Conservation (phyloP, 768 basidiomycete genomes). For the Lactarius trivialis region DNA sequence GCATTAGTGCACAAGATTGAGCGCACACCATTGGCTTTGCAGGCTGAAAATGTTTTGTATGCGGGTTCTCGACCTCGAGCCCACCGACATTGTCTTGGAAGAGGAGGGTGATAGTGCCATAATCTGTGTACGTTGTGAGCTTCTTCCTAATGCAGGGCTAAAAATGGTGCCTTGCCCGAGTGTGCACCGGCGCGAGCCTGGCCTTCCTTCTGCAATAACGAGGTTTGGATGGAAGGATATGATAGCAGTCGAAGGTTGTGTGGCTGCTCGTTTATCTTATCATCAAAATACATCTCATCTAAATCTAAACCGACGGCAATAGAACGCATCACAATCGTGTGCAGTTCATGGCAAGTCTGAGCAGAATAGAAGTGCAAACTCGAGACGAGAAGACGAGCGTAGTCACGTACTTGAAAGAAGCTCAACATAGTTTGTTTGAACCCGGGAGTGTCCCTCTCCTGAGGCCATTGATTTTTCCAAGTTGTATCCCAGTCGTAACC, state of each 20-base stretch:
- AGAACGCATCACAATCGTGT: conserved; percentile 74
- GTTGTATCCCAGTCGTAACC: conserved; percentile 74
- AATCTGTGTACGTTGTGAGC: conserved; percentile 40
- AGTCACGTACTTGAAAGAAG: conserved; percentile 55
- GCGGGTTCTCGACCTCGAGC: conserved; percentile 74
- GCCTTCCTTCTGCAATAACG: conserved; percentile 51
- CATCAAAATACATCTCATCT: conserved; percentile 68
- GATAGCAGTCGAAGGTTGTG: conserved; percentile 78
- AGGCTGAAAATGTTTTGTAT: conserved; percentile 62
- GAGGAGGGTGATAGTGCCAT: conserved; percentile 73
- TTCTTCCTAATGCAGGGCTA: not conserved
- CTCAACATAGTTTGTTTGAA: conserved; percentile 70
- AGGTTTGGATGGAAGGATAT: conserved; percentile 68
- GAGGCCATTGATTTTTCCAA: conserved; percentile 81
- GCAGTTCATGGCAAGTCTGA: conserved; percentile 70
- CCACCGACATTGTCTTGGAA: conserved; percentile 85
- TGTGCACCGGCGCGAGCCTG: conserved; percentile 81
- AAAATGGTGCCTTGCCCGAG: conserved; percentile 44
- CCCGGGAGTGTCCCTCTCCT: conserved; percentile 49
- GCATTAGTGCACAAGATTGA: not conserved
- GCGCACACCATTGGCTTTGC: conserved; percentile 66
- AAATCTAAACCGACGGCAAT: conserved; percentile 76
- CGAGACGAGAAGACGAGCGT: not conserved
- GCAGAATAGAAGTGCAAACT: not conserved
- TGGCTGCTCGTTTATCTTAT: conserved; percentile 64